A percentile compares a stretch with the other conserved stretches of the same genome.
Conservation (phyloP, 805 yeast species). For the Saturnispora sanitii region DNA sequence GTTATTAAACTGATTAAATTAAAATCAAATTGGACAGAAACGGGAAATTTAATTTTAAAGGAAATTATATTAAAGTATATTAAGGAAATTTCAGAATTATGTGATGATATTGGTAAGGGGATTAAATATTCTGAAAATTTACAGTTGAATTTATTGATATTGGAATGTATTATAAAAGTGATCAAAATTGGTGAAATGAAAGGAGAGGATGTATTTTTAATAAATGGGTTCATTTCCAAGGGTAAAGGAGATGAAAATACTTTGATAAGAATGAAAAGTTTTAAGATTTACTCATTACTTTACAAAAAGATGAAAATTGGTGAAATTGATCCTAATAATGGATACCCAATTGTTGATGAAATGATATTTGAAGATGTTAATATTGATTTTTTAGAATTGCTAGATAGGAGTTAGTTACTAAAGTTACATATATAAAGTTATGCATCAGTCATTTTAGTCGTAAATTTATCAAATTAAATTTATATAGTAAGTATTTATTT, state of each 20-base stretch:
- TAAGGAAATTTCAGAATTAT: background rate
- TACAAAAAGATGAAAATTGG: conserved; percentile 1
- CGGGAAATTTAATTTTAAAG: conserved; percentile 4
- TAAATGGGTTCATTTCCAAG: conserved; percentile 7
- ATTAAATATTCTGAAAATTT: background rate
- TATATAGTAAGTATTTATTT: too few relatives aligned
- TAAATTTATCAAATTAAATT: too few relatives aligned
- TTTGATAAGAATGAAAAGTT: conserved; percentile 10
- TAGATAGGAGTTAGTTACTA: background rate
- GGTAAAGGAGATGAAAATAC: conserved; percentile 4
- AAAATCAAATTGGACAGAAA: conserved; percentile 1
- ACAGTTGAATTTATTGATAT: conserved; percentile 7
- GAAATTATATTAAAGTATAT: conserved; percentile 4
- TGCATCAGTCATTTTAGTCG: too few relatives aligned
- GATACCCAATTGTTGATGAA: conserved; percentile 11
- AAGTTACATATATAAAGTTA: too few relatives aligned
- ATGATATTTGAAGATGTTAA: conserved; percentile 8
- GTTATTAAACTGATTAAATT: background rate
- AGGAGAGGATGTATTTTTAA: conserved; percentile 13
- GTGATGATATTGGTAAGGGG: too few relatives aligned
- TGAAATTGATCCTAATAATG: conserved; percentile 1
- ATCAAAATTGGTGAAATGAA: background rate
- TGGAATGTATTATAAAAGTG: conserved; percentile 4
- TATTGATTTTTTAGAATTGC: background rate
- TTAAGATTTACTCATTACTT: conserved; percentile 6